Evolutionary conservation across 331 rosid genomes (phyloP).

Genomic region (Ulmus americana): DNA sequence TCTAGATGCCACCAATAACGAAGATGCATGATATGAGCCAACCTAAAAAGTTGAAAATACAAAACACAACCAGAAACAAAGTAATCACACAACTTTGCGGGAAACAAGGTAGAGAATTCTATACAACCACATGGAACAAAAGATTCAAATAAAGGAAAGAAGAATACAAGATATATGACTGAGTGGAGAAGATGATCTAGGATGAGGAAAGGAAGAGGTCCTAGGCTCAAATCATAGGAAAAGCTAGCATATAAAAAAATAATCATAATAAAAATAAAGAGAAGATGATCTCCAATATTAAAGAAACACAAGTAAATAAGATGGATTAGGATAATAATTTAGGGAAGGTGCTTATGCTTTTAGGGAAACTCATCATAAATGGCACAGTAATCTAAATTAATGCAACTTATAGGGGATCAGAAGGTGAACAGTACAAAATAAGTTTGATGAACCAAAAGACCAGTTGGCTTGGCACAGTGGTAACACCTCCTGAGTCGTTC

Average conservation of each 20-base stretch:
- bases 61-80: slow-evolving; percentile 29
- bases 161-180: background rate
- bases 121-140: background rate
- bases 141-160: background rate
- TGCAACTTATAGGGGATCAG: background rate
- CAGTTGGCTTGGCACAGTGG: too few relatives aligned
- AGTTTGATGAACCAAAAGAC: background rate
- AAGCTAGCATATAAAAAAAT: too few relatives aligned
- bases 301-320: background rate
- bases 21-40: slow-evolving; percentile 97
- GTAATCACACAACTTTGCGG: slow-evolving; percentile 16
- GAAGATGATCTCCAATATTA: too few relatives aligned
- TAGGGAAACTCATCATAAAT: background rate
- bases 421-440: background rate
- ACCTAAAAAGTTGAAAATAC: slow-evolving; percentile 47
- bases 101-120: background rate
- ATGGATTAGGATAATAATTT: background rate
- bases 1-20: slow-evolving; percentile 90
- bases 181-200: too few relatives aligned
- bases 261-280: too few relatives aligned
- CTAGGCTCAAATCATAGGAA: too few relatives aligned
- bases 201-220: too few relatives aligned
- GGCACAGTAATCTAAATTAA: background rate
- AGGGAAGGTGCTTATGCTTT: background rate
- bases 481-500: background rate